phyloP scores from a whole-genome alignment of 2,329 filamentous ascomycete genomes.

The Alternaria dauci region DNA sequence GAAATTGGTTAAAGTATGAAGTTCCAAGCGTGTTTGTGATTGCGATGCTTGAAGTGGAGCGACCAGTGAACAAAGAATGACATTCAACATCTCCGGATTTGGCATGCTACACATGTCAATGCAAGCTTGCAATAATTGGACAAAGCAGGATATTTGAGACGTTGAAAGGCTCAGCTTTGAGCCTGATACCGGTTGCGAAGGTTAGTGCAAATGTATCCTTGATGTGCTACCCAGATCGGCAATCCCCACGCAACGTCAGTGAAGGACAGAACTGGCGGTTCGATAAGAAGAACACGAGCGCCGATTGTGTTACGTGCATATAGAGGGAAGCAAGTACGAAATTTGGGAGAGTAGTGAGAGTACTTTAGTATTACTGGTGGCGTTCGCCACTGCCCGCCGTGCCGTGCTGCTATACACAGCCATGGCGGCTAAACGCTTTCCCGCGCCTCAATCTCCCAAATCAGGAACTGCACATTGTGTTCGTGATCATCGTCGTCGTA shows the following conservation, averaged over 20 bases:
- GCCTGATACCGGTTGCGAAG: background rate
- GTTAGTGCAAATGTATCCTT: background rate
- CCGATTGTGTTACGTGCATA: background rate
- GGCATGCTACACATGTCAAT: background rate
- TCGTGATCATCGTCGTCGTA: slow-evolving; percentile 27
- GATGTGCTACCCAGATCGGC: background rate
- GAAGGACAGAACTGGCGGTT: background rate
- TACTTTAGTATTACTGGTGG: background rate
- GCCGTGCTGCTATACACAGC: background rate
- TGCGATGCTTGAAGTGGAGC: background rate
- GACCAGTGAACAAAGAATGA: slow-evolving; percentile 2
- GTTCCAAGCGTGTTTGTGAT: background rate
- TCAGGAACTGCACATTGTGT: slow-evolving; percentile 32
- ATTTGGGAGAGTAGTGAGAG: background rate
- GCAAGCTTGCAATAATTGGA: background rate
- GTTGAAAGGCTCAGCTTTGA: background rate
- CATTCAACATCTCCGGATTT: background rate
- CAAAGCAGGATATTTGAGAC: background rate
- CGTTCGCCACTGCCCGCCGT: background rate
- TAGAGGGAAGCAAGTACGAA: background rate
- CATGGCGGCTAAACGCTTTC: slow-evolving; percentile 25
- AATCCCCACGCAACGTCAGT: background rate
- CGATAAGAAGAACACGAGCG: background rate
- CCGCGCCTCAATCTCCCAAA: slow-evolving; percentile 31
- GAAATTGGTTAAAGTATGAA: background rate